Evolutionary conservation across 768 basidiomycete genomes (phyloP), one percentile per base, ranked within the genome.

Genomic region (Pulveroboletus ravenelii): DNA sequence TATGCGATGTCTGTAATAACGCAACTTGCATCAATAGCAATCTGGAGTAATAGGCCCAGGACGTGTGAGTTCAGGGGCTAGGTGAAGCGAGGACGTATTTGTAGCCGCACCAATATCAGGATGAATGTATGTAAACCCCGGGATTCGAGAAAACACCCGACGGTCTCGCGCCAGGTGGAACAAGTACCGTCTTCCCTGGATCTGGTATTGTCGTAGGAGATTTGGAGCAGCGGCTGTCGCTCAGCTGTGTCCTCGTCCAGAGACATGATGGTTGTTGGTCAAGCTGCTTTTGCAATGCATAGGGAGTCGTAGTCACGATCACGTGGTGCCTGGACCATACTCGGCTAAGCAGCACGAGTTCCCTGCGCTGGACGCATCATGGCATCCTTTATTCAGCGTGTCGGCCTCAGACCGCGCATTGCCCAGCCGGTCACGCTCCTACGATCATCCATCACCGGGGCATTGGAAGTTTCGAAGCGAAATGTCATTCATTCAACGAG

Each of bases 1-100:
- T 84, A 88, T 14, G 71, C 74, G 6, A 92, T 74, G 65, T 91
- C 88, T 23, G 77, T 72, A 31, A 91, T 76, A n/a, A 89, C 86
- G 60, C 85, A 87, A 3, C 58, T 55, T 8, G 82, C 82, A 66
- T 92, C 89, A 44, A 84, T 74, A 5, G 76, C 55, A 53, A 84
- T 83, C 84, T 80, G 49, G 45, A 14, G 35, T 9, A 17, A 17
- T 23, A 23, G 20, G 20, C 20, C 20, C 20, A n/a, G 20, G 13
- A 36, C 13, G 37, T 25, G 48, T 55, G 43, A 50, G 46, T 30
- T 57, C 25, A 61, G 46, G 37, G 51, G 41, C 25, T 12, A 37
- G 27, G 41, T 6, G 61, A 62, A 52, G 58, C 47, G 50, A 60
- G 42, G 59, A 57, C 46, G 39, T 49, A 55, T 59, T 46, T 58